Evolutionary conservation across 2,329 filamentous ascomycete species (phyloP).

Genomic region (Diaporthe aspalathi): DNA sequence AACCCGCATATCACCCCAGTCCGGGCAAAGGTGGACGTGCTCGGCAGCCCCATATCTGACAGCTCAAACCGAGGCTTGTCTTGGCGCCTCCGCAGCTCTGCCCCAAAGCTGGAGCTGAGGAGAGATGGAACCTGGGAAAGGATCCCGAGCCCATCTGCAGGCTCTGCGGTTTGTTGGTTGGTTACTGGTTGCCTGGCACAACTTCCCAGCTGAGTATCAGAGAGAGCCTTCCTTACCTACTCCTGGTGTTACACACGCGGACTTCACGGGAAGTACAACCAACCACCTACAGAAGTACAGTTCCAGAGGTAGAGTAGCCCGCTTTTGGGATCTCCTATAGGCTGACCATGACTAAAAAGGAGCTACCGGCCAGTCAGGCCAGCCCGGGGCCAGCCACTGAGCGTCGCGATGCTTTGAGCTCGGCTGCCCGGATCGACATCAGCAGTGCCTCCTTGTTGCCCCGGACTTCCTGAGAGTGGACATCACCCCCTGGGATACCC

Average conservation of each 20-base stretch:
- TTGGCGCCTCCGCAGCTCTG: conserved; percentile 14
- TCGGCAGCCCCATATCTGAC: conserved; percentile 19
- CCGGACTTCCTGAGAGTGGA: conserved; percentile 2
- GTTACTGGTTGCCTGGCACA: background rate
- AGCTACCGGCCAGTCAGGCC: background rate
- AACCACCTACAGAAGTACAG: background rate
- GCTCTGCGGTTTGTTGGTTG: background rate
- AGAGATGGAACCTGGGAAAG: no score
- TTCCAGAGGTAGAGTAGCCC: no score
- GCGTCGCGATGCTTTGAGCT: background rate
- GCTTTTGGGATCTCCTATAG: background rate
- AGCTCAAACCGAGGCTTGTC: conserved; percentile 25
- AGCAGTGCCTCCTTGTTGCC: background rate
- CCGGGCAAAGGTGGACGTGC: conserved; percentile 19
- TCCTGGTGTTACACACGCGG: background rate
- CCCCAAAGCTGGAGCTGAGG: conserved; percentile 20
- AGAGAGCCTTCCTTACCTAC: no score
- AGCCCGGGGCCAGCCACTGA: conserved; percentile 7
- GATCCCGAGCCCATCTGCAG: background rate
- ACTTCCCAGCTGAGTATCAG: no score
- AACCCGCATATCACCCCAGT: conserved; percentile 23
- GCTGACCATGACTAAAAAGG: conserved; percentile 12
- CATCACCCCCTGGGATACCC: no score
- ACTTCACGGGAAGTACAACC: background rate
- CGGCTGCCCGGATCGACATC: background rate